A percentile compares a stretch with the other conserved stretches of the same genome.
These are phyloP conservation scores for Aspergillus latus DNA, from an alignment of 2,329 filamentous ascomycete species.

Conservation along the genomic window DNA sequence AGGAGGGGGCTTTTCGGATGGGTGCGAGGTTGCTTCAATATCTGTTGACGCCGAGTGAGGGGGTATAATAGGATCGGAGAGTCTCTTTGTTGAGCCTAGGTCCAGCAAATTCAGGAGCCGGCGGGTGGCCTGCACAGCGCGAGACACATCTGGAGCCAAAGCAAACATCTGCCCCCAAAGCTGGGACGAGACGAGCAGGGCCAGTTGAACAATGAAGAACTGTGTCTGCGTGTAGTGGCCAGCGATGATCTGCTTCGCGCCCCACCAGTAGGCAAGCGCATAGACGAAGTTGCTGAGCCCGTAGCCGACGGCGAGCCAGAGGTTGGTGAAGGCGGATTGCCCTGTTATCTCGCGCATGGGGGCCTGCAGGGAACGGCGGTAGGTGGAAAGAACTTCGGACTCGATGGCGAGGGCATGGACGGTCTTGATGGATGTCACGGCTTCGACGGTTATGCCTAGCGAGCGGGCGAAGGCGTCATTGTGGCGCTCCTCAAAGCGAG, in stretches of 20 bases:
- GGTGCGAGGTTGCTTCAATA: conserved; percentile 21
- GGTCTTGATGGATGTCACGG: conserved; percentile 52
- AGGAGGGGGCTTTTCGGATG: conserved; percentile 13
- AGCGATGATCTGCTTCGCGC: conserved; percentile 65
- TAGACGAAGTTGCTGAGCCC: conserved; percentile 64
- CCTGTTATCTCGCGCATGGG: conserved; percentile 51
- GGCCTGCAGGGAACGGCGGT: conserved; percentile 43
- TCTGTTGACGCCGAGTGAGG: conserved; percentile 19
- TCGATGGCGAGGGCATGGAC: conserved; percentile 54
- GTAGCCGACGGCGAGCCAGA: conserved; percentile 46
- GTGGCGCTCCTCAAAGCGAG: conserved; percentile 57
- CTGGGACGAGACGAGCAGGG: conserved; percentile 70
- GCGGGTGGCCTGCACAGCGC: conserved; percentile 12
- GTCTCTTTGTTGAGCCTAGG: conserved; percentile 1
- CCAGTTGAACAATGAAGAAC: conserved; percentile 71
- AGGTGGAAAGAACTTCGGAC: conserved; percentile 48
- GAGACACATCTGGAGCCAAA: conserved; percentile 68
- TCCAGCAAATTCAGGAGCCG: conserved; percentile 6
- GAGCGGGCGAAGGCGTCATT: conserved; percentile 52
- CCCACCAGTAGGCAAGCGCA: conserved; percentile 78
- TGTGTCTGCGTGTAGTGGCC: conserved; percentile 64
- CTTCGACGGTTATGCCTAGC: conserved; percentile 50
- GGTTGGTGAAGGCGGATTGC: conserved; percentile 46
- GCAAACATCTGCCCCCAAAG: conserved; percentile 73
- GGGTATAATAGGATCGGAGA: conserved; percentile 1